Evolutionary conservation across 75 land plant genomes (phyloP), one percentile per base, ranked within the genome.

Genomic region (Picea sitchensis): DNA sequence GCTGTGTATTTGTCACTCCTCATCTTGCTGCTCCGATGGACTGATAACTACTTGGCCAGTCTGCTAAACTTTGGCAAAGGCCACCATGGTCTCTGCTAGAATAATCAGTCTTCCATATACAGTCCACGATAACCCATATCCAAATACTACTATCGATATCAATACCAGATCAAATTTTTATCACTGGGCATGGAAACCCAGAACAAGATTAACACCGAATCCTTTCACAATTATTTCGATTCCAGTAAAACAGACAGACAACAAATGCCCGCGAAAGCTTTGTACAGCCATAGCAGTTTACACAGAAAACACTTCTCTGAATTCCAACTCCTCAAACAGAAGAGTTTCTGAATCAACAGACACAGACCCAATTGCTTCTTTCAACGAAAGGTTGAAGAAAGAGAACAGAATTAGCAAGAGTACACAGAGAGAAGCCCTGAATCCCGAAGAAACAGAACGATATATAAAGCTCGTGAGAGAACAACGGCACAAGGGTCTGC

Each of bases 401-500:
- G 73, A 71, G 4, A 71, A 71, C 18, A 44, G 23, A 47, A 8
- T 51, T 51, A 11, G 23, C 13, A 36, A 18, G 17, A 71, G 17
- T 71, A 12, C 9, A 21, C 54, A 18, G 21, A 44, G 4, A 18
- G 73, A 80, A 14, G 74, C 83, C 1, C 78, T 90, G 82, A 88
- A 80, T 38, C 73, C 88, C 12, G 84, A 81, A 51, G 94, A 88
- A 79, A 93, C 97, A 0, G 85, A 89, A 36, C 86, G 79, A 85
- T 90, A 91, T 76, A 89, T 91, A 4, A 77, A 76, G 76, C 61
- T 85, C 77, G 87, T 94, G 58, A 90, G 76, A 79, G 86, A 87
- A 80, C 95, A 94, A 87, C 91, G 88, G 85, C 90, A 83, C 73
- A 87, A 85, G 82, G 97, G 97, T 3, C 75, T 94, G 81, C 85